Conservation (phyloP, 257 asterid species). For the Echites panduratus region DNA sequence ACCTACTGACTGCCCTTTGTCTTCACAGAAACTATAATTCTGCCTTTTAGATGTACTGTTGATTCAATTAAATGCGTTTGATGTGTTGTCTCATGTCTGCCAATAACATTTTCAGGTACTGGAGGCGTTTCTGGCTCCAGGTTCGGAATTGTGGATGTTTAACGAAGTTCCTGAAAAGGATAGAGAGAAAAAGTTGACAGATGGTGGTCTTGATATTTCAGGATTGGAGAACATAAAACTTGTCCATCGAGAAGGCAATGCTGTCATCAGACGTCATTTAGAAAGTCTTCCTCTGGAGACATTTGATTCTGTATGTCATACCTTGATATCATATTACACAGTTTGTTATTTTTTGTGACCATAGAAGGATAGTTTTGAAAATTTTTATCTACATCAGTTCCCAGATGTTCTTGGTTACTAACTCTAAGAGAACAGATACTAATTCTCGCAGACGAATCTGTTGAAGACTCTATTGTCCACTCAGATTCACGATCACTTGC, state of each 20-base stretch:
- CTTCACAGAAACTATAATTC: neutral
- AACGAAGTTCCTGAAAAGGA: slow-evolving; percentile 81
- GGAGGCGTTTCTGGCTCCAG: slow-evolving; percentile 84
- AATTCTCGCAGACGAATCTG: slow-evolving; percentile 97
- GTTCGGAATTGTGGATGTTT: slow-evolving; percentile 95
- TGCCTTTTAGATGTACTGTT: neutral
- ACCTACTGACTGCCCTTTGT: neutral
- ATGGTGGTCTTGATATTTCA: slow-evolving; percentile 84
- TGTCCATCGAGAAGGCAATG: slow-evolving; percentile 85
- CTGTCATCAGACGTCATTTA: slow-evolving; percentile 88
- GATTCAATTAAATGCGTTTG: neutral
- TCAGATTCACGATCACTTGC: slow-evolving; percentile 97
- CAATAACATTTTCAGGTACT: slow-evolving; percentile 46
- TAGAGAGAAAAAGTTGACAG: slow-evolving; percentile 72
- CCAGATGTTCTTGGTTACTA: slow-evolving; percentile 42
- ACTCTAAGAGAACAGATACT: slow-evolving; percentile 79
- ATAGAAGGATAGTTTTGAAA: slow-evolving; percentile 2
- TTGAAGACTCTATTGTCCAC: slow-evolving; percentile 90
- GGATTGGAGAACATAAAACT: slow-evolving; percentile 78
- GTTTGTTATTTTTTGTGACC: neutral
- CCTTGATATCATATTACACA: neutral
- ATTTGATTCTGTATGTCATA: slow-evolving; percentile 89
- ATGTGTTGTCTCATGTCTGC: slow-evolving; percentile 10
- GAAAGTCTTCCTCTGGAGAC: slow-evolving; percentile 91
- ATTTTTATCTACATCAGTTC: slow-evolving; percentile 1